Percentiles rank a stretch among this genome's conserved stretches.
These are phyloP conservation scores for Trichocladium uniseriatum DNA, from an alignment of 495 filamentous ascomycete species.

Conservation along the genomic window DNA sequence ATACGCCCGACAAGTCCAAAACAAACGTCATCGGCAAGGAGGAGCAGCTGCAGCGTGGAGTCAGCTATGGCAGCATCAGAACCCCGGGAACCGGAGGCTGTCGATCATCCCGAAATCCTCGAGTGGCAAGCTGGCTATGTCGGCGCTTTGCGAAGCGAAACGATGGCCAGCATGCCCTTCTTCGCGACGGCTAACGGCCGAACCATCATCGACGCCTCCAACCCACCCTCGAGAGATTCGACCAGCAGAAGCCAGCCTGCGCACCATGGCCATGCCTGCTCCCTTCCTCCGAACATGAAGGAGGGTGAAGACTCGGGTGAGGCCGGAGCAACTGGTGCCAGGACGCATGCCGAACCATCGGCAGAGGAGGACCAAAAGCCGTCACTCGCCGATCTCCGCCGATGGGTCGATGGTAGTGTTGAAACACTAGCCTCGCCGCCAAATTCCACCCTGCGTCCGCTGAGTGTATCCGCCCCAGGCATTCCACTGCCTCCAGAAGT, in stretches of 20 bases:
- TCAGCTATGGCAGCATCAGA: not conserved
- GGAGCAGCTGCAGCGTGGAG: not conserved
- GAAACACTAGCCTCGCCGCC: not conserved
- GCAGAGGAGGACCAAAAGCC: not conserved
- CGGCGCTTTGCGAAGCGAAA: not conserved
- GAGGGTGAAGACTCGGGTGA: not conserved
- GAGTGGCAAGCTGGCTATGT: not conserved
- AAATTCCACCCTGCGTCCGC: not conserved
- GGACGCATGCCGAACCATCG: not conserved
- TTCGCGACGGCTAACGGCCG: slow-evolving; percentile 11
- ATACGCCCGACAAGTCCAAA: slow-evolving; percentile 18
- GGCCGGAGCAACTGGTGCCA: not conserved
- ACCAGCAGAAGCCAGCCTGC: not conserved
- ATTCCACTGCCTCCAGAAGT: slow-evolving; percentile 35
- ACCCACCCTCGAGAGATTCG: slow-evolving; percentile 9
- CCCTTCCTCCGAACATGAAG: not conserved
- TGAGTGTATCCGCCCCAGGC: slow-evolving; percentile 4
- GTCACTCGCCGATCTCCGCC: slow-evolving; percentile 6
- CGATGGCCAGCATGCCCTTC: not conserved
- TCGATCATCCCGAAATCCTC: not conserved
- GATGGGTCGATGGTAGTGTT: not conserved
- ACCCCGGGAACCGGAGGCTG: not conserved
- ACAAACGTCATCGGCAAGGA: slow-evolving; percentile 11
- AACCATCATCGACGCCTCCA: slow-evolving; percentile 18
- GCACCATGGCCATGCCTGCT: not conserved